These are phyloP conservation scores for Paraconiothyrium brasiliense DNA, from an alignment of 2,329 filamentous ascomycete genomes.

Conservation along the genomic window DNA sequence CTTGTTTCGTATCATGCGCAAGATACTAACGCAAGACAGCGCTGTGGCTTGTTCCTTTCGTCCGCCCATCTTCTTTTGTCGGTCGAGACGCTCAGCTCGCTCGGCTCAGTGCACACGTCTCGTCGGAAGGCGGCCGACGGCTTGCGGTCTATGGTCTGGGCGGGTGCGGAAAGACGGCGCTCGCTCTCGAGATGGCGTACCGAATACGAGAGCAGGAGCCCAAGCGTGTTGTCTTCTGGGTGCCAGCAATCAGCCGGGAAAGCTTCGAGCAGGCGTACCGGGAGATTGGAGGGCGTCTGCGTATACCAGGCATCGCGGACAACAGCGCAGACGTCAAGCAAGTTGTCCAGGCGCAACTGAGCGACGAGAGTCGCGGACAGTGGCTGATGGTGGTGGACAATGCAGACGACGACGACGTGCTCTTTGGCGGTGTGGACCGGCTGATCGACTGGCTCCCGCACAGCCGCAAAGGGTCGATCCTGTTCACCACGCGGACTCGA, in stretches of 20 bases:
- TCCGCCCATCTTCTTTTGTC: constrained; percentile 14
- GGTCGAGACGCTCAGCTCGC: constrained; percentile 17
- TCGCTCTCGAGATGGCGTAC: constrained; percentile 51
- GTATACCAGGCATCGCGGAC: constrained; percentile 26
- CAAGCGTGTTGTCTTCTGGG: constrained; percentile 22
- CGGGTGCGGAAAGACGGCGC: constrained; percentile 21
- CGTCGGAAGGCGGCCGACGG: constrained; percentile 11
- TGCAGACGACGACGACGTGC: background rate
- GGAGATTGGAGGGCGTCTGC: constrained; percentile 17
- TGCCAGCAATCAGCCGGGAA: constrained; percentile 19
- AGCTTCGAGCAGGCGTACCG: constrained; percentile 33
- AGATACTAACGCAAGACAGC: too few relatives aligned
- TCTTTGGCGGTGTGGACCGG: constrained; percentile 13
- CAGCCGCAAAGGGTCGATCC: constrained; percentile 40
- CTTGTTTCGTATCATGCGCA: too few relatives aligned
- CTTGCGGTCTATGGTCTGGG: constrained; percentile 23
- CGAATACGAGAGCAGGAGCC: constrained; percentile 35
- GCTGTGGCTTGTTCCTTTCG: constrained; percentile 19
- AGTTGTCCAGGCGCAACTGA: constrained; percentile 48
- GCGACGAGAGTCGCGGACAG: constrained; percentile 23
- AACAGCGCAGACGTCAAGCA: constrained; percentile 46
- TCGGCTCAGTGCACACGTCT: constrained; percentile 18
- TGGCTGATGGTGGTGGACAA: constrained; percentile 5
- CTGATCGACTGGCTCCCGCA: constrained; percentile 47
- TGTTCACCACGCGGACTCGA: constrained; percentile 53